Evolutionary conservation across 2,329 filamentous ascomycete species (phyloP).

Genomic region (Penicillium sclerotiorum): DNA sequence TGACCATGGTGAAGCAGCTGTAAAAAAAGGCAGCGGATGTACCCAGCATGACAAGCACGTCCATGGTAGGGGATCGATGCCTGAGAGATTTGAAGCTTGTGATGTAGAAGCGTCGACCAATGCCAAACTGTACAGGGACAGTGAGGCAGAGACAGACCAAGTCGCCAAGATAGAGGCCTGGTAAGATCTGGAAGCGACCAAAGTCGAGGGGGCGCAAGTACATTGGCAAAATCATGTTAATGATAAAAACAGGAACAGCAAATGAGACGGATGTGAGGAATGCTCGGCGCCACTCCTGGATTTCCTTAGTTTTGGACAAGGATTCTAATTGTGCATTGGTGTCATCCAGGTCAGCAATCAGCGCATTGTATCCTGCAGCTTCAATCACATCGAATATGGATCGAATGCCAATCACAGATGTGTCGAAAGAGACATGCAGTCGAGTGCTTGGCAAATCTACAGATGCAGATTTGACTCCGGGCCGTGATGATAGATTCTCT

Average conservation of each 20-base stretch:
- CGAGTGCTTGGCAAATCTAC: conserved; percentile 74
- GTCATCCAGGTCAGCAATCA: conserved; percentile 88
- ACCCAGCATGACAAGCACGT: conserved; percentile 89
- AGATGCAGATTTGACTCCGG: conserved; percentile 73
- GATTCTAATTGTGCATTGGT: conserved; percentile 97
- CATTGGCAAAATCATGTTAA: conserved; percentile 96
- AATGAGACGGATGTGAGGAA: conserved; percentile 79
- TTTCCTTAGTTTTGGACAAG: conserved; percentile 92
- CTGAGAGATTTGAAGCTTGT: conserved; percentile 92
- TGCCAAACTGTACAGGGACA: conserved; percentile 92
- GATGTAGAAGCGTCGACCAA: conserved; percentile 90
- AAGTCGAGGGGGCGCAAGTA: conserved; percentile 74
- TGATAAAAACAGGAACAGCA: conserved; percentile 85
- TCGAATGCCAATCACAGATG: conserved; percentile 74
- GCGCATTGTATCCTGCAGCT: conserved; percentile 79
- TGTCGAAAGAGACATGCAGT: conserved; percentile 72
- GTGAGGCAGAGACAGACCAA: conserved; percentile 81
- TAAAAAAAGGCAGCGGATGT: conserved; percentile 97
- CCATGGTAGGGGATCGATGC: conserved; percentile 94
- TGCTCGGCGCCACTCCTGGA: conserved; percentile 85
- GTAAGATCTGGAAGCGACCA: conserved; percentile 65
- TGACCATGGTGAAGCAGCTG: conserved; percentile 81
- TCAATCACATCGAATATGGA: conserved; percentile 82
- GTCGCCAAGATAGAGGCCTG: conserved; percentile 86
- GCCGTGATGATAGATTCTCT: conserved; percentile 62